phyloP scores from a whole-genome alignment of 305 asterid genomes.

The Fraxinus xanthoxyloides region DNA sequence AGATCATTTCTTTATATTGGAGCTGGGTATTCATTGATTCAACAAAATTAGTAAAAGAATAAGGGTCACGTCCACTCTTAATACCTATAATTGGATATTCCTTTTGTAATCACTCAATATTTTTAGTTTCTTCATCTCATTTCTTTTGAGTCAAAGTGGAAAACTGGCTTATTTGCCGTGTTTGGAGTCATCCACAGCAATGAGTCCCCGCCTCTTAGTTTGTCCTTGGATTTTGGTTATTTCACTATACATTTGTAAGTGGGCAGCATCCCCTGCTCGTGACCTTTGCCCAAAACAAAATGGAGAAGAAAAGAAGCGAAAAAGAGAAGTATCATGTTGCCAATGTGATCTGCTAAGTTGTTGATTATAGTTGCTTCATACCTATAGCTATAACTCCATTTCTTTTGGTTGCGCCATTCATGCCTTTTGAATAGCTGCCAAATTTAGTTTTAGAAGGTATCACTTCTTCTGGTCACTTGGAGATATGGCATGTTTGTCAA shows the following conservation, averaged over 20 bases:
- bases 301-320: not conserved
- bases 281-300: not conserved
- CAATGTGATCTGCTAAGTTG: not conserved
- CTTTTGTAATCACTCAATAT: not conserved
- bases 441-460: not conserved
- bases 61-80: not conserved
- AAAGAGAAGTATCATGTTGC: not conserved
- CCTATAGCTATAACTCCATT: not conserved
- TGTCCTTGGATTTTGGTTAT: not conserved
- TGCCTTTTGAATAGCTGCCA: not conserved
- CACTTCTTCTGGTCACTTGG: not conserved
- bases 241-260: not conserved
- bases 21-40: not conserved
- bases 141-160: not conserved
- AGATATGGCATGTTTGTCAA: not conserved
- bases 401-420: not conserved
- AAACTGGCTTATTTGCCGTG: not conserved
- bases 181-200: not conserved
- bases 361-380: too few species aligned
- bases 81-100: not conserved
- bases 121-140: not conserved
- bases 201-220: not conserved
- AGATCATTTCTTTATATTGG: not conserved
- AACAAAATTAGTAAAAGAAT: not conserved
- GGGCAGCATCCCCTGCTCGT: not conserved